Base-by-base conservation (phyloP, 2,329 filamentous ascomycete species). In the Davidsoniella eucalypti region DNA sequence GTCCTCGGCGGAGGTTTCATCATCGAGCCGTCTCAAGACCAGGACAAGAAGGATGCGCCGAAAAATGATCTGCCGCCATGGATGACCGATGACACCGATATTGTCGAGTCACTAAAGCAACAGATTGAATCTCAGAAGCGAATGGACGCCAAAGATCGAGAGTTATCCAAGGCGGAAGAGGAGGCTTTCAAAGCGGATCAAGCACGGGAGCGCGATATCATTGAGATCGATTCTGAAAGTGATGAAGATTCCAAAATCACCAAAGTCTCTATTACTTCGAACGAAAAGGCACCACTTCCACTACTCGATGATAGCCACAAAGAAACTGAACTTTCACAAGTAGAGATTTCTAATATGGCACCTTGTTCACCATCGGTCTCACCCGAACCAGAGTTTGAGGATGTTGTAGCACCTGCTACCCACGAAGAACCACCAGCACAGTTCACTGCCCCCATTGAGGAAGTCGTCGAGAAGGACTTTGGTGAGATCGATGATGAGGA, bases 11-110 rank as follows among this genome's bases (percentile, higher is more conserved):
- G 48, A 7, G 52, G 36, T 38, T 54, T 51, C 25, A 50, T 48
- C 4, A 17, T 42, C 5, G 38, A 23, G n/a, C 17, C 14, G 38
- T 25, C 18, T 3, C 17, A 17, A 21, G 17, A n/a, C 6, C 9
- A 44, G 4, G 29, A 39, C 14, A 25, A 61, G 57, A 59, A 69
- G 54, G 61, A 70, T 61, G 63, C 61, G 3, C 68, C 73, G 1
- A 70, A 67, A n/a, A 47, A 53, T 40, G 80, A 81, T 0, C 60
- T 90, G 6, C 85, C 85, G 1, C 85, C 85, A 0, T 92, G 85
- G 85, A 73, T 92, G 58, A 65, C 67, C 2, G 74, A 78, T 54
- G 65, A 78, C 5, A 70, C 72, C 2, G 83, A 87, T 52, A 78
- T 88, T 29, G 71, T 82, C 54, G 72, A 80, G 46, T 71, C 73